phyloP scores from a whole-genome alignment of 2,329 filamentous ascomycete genomes.

The Aureobasidium sp. region DNA sequence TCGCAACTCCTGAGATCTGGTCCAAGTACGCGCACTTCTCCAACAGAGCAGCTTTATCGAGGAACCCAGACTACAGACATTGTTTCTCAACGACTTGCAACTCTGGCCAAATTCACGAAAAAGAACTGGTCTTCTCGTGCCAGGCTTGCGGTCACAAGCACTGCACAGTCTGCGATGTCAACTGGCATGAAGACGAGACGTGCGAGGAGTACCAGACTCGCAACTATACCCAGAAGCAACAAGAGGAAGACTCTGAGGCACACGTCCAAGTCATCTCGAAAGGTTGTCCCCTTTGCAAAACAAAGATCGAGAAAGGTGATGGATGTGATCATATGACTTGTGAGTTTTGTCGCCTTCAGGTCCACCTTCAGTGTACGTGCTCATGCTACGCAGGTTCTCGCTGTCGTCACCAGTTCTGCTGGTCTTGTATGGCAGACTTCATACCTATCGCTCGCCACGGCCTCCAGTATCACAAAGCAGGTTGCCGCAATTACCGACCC shows the following conservation, averaged over 20 bases:
- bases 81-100: not conserved
- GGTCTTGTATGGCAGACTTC: not conserved
- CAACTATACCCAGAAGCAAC: not conserved
- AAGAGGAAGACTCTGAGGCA: not conserved
- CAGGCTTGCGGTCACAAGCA: slow-evolving; percentile 24
- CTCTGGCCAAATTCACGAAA: slow-evolving; percentile 21
- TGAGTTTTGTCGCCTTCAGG: not conserved
- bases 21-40: not conserved
- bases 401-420: not conserved
- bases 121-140: slow-evolving; percentile 25
- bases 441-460: not conserved
- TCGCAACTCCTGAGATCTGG: not conserved
- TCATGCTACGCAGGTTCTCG: not conserved
- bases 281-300: not conserved
- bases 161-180: slow-evolving; percentile 27
- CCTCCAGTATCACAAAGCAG: not conserved
- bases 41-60: not conserved
- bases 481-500: not conserved
- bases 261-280: not conserved
- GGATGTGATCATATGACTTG: not conserved
- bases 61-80: not conserved
- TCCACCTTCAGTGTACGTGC: not conserved
- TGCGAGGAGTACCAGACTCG: slow-evolving; percentile 19
- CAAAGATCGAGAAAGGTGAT: no score
- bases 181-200: slow-evolving; percentile 27